phyloP scores from a whole-genome alignment of 371 early-diverging fungal species.

The Quaeritorhiza haematococci region DNA sequence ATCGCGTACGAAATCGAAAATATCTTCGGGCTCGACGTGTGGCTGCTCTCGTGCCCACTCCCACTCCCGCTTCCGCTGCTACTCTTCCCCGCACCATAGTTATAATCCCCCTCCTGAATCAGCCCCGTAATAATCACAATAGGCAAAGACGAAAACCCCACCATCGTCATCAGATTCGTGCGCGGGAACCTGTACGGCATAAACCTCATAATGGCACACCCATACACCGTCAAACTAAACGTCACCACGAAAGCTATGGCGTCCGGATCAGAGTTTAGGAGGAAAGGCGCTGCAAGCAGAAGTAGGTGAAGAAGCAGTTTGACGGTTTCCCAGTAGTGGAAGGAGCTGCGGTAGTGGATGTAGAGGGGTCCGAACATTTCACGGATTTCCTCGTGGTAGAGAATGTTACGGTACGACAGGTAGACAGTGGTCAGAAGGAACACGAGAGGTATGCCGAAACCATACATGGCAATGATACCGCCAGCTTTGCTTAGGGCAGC shows the following conservation, averaged over 20 bases:
- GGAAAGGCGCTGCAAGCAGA: not conserved
- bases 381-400: not conserved
- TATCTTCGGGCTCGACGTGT: too few species aligned
- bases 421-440: not conserved
- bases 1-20: too few species aligned
- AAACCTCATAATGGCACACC: not conserved
- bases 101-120: too few species aligned
- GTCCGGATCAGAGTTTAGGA: not conserved
- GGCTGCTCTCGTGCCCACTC: too few species aligned
- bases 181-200: not conserved
- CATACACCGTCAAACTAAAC: not conserved
- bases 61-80: too few species aligned
- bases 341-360: not conserved
- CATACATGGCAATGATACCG: not conserved
- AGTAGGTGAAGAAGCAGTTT: not conserved
- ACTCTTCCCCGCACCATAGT: too few species aligned
- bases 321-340: not conserved
- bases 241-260: not conserved
- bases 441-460: not conserved
- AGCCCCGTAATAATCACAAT: not conserved
- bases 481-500: not conserved
- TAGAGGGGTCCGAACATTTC: not conserved
- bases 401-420: not conserved
- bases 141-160: not conserved
- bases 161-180: not conserved